Evolutionary conservation across 1,139 yeast species (phyloP), one percentile per base, ranked within the genome.

Genomic region (Geotrichum klebahnii): DNA sequence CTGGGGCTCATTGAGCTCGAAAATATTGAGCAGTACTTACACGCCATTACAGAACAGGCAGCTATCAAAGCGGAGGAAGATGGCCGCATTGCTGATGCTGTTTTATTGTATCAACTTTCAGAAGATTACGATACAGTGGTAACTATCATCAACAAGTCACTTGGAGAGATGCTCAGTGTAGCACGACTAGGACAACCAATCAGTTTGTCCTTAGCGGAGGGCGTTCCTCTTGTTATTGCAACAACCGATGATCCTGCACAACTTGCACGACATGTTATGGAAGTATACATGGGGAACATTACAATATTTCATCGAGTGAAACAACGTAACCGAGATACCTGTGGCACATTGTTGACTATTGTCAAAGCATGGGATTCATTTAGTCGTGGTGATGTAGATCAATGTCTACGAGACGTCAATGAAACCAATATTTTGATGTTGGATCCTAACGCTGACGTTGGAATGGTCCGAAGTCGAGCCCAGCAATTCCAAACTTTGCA

Each of bases 11-110:
- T 92, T 49, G 73, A 75, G 32, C 72, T 92, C 54, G 70, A 72
- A 5, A 75, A 81, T 58, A 77, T 76, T 53, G 69, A 71, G 38
- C 77, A 74, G 52, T 82, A 74, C 59, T 68, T 88, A 47, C 76
- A 77, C 48, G 79, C 80, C 53, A 88, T 92, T 42, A 81, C 95
- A 5, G 95, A 85, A 61, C 81, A 80, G 54, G 89, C 96, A 24
- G 97, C 97, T 1, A 75, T 77, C 47, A 81, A 80, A 59, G 95
- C 97, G 26, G 94, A 87, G 62, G 95, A 88, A 59, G 97, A 89
- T 64, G 97, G 97, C 2, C 77, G 96, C 61, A 76, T 82, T 3
- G 80, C 85, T 55, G 97, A 94, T 64, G 88, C 97, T 9, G 78
- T 94, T 52, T 72, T 87, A 51, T 74, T 92, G 52, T 92, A 87